Percentiles rank a stretch among this genome's conserved stretches.
phyloP scores from a whole-genome alignment of 257 asterid genomes.

The Rubia yunnanensis region DNA sequence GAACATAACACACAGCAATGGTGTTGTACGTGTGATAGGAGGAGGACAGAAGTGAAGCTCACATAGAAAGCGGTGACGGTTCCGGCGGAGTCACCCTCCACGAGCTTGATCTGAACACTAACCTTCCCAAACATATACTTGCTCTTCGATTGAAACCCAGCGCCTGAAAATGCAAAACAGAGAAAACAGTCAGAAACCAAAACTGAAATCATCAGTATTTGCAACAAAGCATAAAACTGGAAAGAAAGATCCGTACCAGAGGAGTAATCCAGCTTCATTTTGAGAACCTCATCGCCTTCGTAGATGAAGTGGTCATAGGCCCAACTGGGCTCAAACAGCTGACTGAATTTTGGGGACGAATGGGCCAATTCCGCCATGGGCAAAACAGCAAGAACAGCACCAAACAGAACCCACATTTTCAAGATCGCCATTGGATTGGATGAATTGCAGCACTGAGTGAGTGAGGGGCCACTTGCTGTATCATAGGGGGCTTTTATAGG shows the following conservation, averaged over 20 bases:
- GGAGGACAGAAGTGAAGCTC: neutral
- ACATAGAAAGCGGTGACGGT: constrained; percentile 93
- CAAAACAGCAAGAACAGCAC: neutral
- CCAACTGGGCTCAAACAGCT: constrained; percentile 66
- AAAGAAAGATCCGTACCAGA: constrained; percentile 41
- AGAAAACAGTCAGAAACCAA: neutral
- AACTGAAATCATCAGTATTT: neutral
- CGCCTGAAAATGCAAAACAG: constrained; percentile 30
- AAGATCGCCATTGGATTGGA: neutral
- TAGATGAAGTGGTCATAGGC: constrained; percentile 55
- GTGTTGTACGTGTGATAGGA: neutral
- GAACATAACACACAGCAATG: neutral
- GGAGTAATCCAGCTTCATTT: constrained; percentile 58
- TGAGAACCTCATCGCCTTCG: constrained; percentile 51
- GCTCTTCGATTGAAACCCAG: constrained; percentile 82
- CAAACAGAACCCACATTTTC: neutral
- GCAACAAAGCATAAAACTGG: neutral
- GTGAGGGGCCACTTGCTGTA: neutral
- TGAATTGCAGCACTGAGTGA: constrained; percentile 4
- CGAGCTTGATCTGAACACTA: constrained; percentile 77
- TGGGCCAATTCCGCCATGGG: constrained; percentile 20
- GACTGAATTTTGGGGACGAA: constrained; percentile 42
- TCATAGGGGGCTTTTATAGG: constrained; percentile 41
- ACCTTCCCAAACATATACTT: constrained; percentile 88
- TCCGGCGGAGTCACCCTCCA: constrained; percentile 92